Evolutionary conservation across 345 rosid species (phyloP).

Genomic region (Murraya paniculata): DNA sequence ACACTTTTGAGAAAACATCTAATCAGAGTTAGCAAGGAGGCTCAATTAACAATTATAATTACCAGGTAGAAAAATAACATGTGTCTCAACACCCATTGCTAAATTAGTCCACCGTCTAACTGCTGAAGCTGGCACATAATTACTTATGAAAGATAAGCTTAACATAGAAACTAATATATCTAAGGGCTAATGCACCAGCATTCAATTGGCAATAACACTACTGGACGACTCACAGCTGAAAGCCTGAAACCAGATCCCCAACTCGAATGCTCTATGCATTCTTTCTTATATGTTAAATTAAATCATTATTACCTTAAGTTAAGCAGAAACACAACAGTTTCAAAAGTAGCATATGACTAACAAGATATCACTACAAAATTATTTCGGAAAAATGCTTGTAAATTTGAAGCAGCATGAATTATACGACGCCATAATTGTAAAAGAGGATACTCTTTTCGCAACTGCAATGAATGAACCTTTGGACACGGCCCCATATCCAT

Average conservation of each 20-base stretch:
- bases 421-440: background rate
- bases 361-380: background rate
- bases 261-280: too few species aligned
- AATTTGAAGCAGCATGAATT: background rate
- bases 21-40: background rate
- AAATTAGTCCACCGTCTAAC: background rate
- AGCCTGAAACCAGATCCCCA: too few species aligned
- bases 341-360: background rate
- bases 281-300: too few species aligned
- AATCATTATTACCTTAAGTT: too few species aligned
- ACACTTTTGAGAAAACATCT: background rate
- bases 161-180: background rate
- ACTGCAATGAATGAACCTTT: slow-evolving; percentile 93
- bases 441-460: slow-evolving; percentile 94
- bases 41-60: background rate
- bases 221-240: too few species aligned
- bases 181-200: background rate
- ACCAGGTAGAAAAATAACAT: background rate
- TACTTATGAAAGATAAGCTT: background rate
- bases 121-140: background rate
- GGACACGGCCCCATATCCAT: slow-evolving; percentile 99
- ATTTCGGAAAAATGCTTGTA: background rate
- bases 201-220: background rate
- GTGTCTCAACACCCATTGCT: background rate
- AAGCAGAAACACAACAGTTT: background rate